These are phyloP conservation scores for Hirschfeldia incana DNA, from an alignment of 345 rosid genomes.

Conservation along the genomic window DNA sequence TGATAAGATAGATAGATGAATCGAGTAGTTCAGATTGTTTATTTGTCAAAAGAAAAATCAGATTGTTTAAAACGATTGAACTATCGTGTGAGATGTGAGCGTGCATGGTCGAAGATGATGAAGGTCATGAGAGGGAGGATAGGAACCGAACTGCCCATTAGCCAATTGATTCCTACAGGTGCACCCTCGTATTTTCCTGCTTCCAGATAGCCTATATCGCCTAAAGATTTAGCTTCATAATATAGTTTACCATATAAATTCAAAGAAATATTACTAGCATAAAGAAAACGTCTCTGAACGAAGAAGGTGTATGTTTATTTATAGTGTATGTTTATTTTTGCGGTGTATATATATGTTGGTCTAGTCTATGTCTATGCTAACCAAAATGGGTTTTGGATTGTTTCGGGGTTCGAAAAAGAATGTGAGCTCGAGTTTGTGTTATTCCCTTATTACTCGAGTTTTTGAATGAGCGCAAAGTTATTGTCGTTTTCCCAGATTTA, in stretches of 20 bases:
- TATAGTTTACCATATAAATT: neutral
- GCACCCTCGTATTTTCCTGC: neutral
- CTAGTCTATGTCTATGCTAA: neutral
- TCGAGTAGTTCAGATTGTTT: neutral
- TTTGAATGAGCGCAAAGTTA: neutral
- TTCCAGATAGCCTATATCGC: neutral
- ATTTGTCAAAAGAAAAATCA: neutral
- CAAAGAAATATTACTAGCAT: neutral
- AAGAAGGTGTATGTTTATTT: neutral
- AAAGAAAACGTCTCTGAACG: neutral
- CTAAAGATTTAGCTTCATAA: neutral
- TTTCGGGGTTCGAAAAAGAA: neutral
- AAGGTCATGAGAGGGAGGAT: no score
- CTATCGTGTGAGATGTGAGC: neutral
- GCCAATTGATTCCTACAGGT: no score
- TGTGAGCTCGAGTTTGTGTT: neutral
- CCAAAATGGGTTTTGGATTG: neutral
- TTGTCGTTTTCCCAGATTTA: neutral
- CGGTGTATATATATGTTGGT: neutral
- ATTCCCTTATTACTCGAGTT: neutral
- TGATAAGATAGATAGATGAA: neutral
- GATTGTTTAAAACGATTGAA: neutral
- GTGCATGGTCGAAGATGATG: neutral
- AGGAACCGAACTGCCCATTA: no score
- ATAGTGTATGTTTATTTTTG: no score